Base-by-base conservation (phyloP, 2,329 filamentous ascomycete species). In the Epichloe aotearoae region DNA sequence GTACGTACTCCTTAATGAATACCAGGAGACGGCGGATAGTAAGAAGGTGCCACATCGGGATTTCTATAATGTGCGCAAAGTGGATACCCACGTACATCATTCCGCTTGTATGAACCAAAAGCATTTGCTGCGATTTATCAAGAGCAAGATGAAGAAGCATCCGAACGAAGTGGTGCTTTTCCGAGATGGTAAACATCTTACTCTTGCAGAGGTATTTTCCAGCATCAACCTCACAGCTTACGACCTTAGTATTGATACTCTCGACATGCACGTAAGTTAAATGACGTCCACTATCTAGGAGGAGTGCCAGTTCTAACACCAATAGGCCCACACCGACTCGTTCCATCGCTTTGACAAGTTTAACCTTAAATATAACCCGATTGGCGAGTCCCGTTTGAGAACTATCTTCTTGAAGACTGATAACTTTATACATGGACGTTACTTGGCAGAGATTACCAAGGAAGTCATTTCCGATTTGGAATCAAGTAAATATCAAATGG, bases 61-160 rank as follows among this genome's bases (percentile, higher is more conserved):
- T 68, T 98, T 98, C 64, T 98, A 98, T 73, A 98, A 98, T 63
- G 93, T 98, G 46, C 80, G 93, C 64, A 98, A 98, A 67, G 93
- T 98, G 47, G 93, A 98, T 64, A 98, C 93, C 8, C 93, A 98
- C 75, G 93, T 98, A 59, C 93, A 98, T 65, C 93, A 98, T 67
- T 98, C 93, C 15, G 93, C 93, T 23, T 98, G 93, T 66, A 98
- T 98, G 93, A 98, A 98, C 64, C 93, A 98, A 68, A 98, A 98
- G 70, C 93, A 98, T 76, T 72, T 98, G 52, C 73, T 98, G 54
- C 88, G 93, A 50, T 98, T 98, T 69, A 98, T 98, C 73, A 98
- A 98, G 70, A 95, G 89, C 69, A 98, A 98, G 71, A 96, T 98
- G 88, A 97, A 96, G 77, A 98, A 95, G 68, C 93, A 80, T 17